Evolutionary conservation across 345 rosid genomes (phyloP), one percentile per base, ranked within the genome.

Genomic region (Hibiscus trionum): DNA sequence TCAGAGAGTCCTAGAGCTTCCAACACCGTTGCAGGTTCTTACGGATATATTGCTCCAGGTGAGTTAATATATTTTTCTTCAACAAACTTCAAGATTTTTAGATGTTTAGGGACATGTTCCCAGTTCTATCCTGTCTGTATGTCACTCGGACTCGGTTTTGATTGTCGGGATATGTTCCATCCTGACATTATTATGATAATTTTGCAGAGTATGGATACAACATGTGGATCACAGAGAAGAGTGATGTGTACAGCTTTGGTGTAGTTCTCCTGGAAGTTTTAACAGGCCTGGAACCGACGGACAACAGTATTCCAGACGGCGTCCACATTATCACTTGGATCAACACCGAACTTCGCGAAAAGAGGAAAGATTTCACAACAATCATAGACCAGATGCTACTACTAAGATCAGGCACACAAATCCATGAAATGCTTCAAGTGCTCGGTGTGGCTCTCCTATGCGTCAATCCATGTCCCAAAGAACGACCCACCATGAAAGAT

Each of bases 11-110:
- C 86, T 1, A 71, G 74, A 46, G 82, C 76, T 56, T 82, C 94
- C 56, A 74, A 82, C 59, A 77, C 81, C 9, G 81, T 89, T 37
- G 91, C 91, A 24, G 94, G 94, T 10, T 89, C 94, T 46, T 89
- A 86, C 67, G 94, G 94, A 11, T 89, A 89, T 85, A 89, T 89
- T 72, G 91, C 91, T 68, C 94, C 94, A 1, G 94, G 94, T 89
- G 57, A 83, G 82, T 42, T 50, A 46, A 9, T 46, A 15, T 29
- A 29, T 2, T 5, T 0, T 35, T 31, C 35, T 31, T 31, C 35
- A 31, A 31, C 7, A 35, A 5, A 35, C 39, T 35, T 35, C 7
- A 35, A 35, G 8, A 5, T 35, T 35, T 35, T 35, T 5, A 35
- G 39, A 35, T 35, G 7, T 35, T 35, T 35, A 35, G 39, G 35